Evolutionary conservation across 2,329 filamentous ascomycete genomes (phyloP), one percentile per base, ranked within the genome.

Genomic region (Beauveria sp.): DNA sequence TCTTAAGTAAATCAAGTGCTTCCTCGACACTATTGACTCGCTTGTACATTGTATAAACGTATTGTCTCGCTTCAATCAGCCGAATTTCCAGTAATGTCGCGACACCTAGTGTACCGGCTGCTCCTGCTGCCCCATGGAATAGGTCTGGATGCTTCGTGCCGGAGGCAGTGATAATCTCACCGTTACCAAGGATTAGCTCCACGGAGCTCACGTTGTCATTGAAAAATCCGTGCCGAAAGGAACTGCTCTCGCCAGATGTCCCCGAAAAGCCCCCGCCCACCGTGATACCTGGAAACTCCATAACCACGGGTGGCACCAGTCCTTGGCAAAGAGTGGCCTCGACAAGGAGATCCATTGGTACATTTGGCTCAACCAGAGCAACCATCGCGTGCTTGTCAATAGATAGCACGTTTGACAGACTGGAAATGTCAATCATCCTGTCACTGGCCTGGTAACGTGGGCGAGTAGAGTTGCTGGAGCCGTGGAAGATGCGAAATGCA

Each of bases 281-380:
- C 0, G 87, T 90, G 64, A 89, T 90, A 0, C 85, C 85, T 0
- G 86, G 86, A 55, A 90, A 86, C 66, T 90, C 87, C 83, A 89
- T 88, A 4, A 90, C 85, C 0, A 90, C 85, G 0, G 80, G 81
- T 1, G 81, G 86, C 1, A 90, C 71, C 0, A 89, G 73, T 0
- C 81, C 81, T 54, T 83, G 68, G 5, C 73, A 70, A 52, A 86
- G 66, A 0, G 85, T 85, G 1, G 79, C 82, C 58, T 81, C 77
- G 1, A 89, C 80, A 2, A 90, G 76, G 0, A 74, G 73, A 62
- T 88, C 85, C 85, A 90, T 89, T 0, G 84, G 77, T 3, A 90
- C 86, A 65, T 89, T 90, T 0, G 86, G 85, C 67, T 90, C 86
- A 1, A 88, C 86, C 0, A 84, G 66, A 24, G 22, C 22, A 24